Evolutionary conservation across 306 rosid species (phyloP), one percentile per base, ranked within the genome.

Genomic region (Mucuna pruriens): DNA sequence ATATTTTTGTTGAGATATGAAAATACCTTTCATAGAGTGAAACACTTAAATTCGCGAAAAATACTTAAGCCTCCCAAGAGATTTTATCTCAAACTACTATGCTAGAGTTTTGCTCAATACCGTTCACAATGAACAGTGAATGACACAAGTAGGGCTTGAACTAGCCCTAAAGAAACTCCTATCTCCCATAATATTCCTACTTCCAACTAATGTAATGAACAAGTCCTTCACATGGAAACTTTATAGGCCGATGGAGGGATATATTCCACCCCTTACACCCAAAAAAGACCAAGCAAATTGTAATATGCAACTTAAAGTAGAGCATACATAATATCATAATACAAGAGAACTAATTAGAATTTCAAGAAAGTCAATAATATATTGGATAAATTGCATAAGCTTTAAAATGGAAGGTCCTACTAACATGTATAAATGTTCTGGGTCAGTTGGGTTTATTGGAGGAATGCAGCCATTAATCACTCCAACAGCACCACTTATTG

Each of bases 371-470:
- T 48, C 42, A 61, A 70, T 20, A 63, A 38, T 48, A 58, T 80
- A 57, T 9, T 8, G 7, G 40, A 69, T 49, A 75, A 67, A 74
- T 49, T 75, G 26, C 44, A 19, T 39, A 62, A 45, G 54, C 42
- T 55, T 79, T 46, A 46, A 26, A 44, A 75, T 9, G 22, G 48
- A 45, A 75, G 36, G 60, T 79, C 85, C 63, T 26, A 87, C 98
- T 94, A 80, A 94, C 98, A 94, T 94, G 88, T 94, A 93, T 84
- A 94, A 91, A 90, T 92, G 91, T 88, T 91, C 97, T 9, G 94
- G 97, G 72, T 94, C 98, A 8, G 97, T 94, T 62, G 97, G 92
- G 83, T 94, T 94, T 82, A 94, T 91, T 40, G 98, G 98, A 58
- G 95, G 95, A 86, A 94, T 90, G 77, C 95, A 94, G 80, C 97